Conservation (phyloP, 306 rosid genomes). For the Gastrolobium villosum region DNA sequence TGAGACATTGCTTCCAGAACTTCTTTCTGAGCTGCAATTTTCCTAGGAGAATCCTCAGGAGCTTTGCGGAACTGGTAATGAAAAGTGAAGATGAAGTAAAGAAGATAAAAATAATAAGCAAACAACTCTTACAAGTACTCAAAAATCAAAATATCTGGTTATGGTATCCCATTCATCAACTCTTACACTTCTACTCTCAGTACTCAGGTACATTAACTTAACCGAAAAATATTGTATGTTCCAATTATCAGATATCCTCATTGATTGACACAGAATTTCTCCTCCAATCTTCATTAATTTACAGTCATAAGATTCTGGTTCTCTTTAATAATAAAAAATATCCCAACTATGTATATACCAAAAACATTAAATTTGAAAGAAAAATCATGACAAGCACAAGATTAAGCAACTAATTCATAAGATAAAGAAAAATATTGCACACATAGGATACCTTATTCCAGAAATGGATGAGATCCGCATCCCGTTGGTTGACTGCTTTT, state of each 20-base stretch:
- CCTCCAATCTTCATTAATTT: slow-evolving; percentile 1
- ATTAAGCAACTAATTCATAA: slow-evolving; percentile 34
- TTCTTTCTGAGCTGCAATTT: slow-evolving; percentile 80
- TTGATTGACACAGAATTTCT: not conserved
- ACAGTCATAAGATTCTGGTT: not conserved
- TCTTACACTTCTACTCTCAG: not conserved
- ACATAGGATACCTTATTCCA: slow-evolving; percentile 81
- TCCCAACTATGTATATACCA: slow-evolving; percentile 6
- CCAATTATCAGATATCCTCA: not conserved
- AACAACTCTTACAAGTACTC: not conserved
- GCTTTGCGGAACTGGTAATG: slow-evolving; percentile 80
- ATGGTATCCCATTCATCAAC: not conserved
- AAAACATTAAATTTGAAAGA: not conserved
- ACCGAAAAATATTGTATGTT: not conserved
- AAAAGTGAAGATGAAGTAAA: slow-evolving; percentile 36
- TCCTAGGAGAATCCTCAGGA: slow-evolving; percentile 82
- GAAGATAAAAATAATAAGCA: not conserved
- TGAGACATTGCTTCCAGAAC: slow-evolving; percentile 90
- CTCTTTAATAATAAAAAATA: not conserved
- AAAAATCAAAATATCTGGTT: slow-evolving; percentile 9
- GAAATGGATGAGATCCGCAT: slow-evolving; percentile 96
- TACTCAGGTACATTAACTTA: not conserved
- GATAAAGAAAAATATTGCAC: slow-evolving; percentile 12
- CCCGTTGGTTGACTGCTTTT: slow-evolving; percentile 83
- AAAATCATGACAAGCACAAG: not conserved